Evolutionary conservation across 2,329 filamentous ascomycete genomes (phyloP).

Genomic region (Cladophialophora psammophila): DNA sequence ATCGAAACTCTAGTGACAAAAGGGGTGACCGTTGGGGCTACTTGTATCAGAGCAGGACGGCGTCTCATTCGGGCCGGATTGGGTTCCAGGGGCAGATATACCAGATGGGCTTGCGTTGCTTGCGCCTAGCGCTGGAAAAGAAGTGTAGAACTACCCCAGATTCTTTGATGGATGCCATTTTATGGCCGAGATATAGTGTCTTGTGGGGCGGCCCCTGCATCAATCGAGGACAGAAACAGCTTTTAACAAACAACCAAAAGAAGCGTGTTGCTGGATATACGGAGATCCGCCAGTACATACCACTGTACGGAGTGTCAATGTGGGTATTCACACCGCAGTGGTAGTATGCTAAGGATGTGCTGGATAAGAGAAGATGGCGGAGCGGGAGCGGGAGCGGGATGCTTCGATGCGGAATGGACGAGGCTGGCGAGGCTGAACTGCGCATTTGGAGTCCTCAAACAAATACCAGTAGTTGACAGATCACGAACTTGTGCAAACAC

Average conservation of each 20-base stretch:
- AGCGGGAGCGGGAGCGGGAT: neutral
- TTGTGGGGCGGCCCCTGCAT: neutral
- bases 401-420: neutral
- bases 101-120: neutral
- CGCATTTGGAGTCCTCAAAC: neutral
- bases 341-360: too few species aligned
- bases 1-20: neutral
- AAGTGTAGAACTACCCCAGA: constrained; percentile 17
- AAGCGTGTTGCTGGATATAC: neutral
- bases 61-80: neutral
- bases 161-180: neutral
- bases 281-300: neutral
- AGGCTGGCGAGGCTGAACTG: neutral
- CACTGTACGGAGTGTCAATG: too few species aligned
- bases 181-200: neutral
- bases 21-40: neutral
- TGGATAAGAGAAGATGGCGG: neutral
- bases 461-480: constrained; percentile 29
- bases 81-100: neutral
- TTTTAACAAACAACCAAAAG: neutral
- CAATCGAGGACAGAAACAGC: neutral
- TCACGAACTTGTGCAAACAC: constrained; percentile 12
- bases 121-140: neutral
- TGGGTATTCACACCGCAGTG: too few species aligned
- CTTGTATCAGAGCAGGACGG: constrained; percentile 7